Evolutionary conservation across 768 basidiomycete genomes (phyloP).

Genomic region (Dioszegia hungarica): DNA sequence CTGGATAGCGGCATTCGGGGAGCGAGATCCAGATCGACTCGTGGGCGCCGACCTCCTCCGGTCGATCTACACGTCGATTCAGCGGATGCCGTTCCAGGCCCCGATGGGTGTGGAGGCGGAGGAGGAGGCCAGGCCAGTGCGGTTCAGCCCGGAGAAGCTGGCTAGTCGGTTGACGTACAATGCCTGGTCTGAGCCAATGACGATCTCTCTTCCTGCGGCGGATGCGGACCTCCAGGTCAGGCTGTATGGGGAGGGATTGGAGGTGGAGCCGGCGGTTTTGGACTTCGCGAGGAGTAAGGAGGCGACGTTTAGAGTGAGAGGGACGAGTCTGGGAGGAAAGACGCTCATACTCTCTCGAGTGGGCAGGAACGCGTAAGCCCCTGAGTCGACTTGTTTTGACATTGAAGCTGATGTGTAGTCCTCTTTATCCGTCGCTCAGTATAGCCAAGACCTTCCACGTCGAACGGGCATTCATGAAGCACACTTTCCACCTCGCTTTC

Average conservation of each 20-base stretch:
- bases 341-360: conserved; percentile 76
- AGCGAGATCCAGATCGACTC: conserved; percentile 65
- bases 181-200: conserved; percentile 78
- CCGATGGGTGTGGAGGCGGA: conserved; percentile 35
- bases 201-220: conserved; percentile 74
- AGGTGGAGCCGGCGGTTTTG: conserved; percentile 79
- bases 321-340: conserved; percentile 75
- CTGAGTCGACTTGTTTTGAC: not conserved
- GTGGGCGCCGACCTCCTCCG: conserved; percentile 71
- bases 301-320: conserved; percentile 84
- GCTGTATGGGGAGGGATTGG: conserved; percentile 77
- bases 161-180: conserved; percentile 80
- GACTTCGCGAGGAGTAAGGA: conserved; percentile 72
- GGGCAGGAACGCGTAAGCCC: conserved; percentile 70
- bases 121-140: conserved; percentile 53
- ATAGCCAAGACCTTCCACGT: conserved; percentile 62
- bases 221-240: conserved; percentile 80
- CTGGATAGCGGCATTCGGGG: conserved; percentile 77
- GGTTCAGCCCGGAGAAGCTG: conserved; percentile 56
- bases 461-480: conserved; percentile 78
- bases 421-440: conserved; percentile 71
- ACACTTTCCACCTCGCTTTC: conserved; percentile 92
- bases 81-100: conserved; percentile 62
- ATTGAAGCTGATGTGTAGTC: conserved; percentile 12
- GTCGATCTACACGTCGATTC: conserved; percentile 73